Evolutionary conservation across 345 rosid genomes (phyloP).

Genomic region (Cardamine occulta): DNA sequence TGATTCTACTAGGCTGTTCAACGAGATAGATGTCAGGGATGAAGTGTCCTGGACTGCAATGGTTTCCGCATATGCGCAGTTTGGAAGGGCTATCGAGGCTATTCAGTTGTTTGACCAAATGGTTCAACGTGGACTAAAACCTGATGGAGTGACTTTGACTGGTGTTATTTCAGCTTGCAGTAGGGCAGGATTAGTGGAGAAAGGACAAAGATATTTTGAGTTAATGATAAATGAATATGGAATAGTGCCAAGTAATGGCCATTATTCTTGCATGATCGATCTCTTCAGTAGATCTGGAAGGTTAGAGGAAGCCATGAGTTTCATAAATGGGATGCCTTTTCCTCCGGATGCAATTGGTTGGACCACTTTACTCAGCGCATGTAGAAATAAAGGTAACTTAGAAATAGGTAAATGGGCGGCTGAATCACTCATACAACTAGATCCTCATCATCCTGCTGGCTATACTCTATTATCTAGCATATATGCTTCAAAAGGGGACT

Average conservation of each 20-base stretch:
- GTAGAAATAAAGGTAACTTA: slow-evolving; percentile 63
- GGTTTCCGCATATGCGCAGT: slow-evolving; percentile 84
- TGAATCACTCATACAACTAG: slow-evolving; percentile 72
- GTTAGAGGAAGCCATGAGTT: slow-evolving; percentile 77
- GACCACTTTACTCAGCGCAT: slow-evolving; percentile 87
- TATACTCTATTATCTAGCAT: slow-evolving; percentile 74
- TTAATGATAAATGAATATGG: slow-evolving; percentile 66
- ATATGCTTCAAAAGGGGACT: slow-evolving; percentile 72
- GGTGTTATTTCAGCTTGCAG: slow-evolving; percentile 94
- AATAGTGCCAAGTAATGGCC: slow-evolving; percentile 64
- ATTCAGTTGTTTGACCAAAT: slow-evolving; percentile 77
- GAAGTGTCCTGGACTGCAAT: slow-evolving; percentile 95
- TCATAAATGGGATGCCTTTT: slow-evolving; percentile 75
- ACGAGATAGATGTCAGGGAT: slow-evolving; percentile 74
- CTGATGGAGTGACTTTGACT: slow-evolving; percentile 87
- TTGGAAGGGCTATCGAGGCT: slow-evolving; percentile 78
- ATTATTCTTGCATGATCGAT: slow-evolving; percentile 94
- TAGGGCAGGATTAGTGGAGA: slow-evolving; percentile 84
- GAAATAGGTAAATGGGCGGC: slow-evolving; percentile 91
- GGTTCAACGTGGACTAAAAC: slow-evolving; percentile 67
- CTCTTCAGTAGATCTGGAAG: slow-evolving; percentile 85
- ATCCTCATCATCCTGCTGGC: slow-evolving; percentile 82
- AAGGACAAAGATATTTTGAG: slow-evolving; percentile 70
- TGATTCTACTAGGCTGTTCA: slow-evolving; percentile 63
- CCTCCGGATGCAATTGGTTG: slow-evolving; percentile 83